These are phyloP conservation scores for Malbranchea cinnamomea DNA, from an alignment of 2,329 filamentous ascomycete genomes.

Conservation along the genomic window DNA sequence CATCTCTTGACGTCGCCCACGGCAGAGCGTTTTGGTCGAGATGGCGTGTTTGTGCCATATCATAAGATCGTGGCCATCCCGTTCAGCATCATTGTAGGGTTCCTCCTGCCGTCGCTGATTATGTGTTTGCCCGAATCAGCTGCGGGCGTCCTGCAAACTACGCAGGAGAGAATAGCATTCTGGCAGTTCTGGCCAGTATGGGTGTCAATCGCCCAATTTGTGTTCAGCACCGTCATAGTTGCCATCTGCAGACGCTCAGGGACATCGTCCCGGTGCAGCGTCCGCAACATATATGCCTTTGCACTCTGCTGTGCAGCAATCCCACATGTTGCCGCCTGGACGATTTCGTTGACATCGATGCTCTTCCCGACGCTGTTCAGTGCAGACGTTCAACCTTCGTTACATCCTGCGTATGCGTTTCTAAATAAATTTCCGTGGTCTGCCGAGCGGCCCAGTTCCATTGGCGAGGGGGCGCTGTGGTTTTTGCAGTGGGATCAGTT, in stretches of 20 bases:
- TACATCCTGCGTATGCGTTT: constrained; percentile 28
- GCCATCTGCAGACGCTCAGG: constrained; percentile 7
- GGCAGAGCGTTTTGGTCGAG: constrained; percentile 19
- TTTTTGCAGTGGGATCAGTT: constrained; percentile 38
- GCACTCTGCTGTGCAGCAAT: constrained; percentile 25
- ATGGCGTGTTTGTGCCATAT: constrained; percentile 20
- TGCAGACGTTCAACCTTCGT: constrained; percentile 16
- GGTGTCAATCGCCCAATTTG: constrained; percentile 23
- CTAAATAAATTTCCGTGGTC: constrained; percentile 21
- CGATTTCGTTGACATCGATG: constrained; percentile 26
- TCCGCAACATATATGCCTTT: constrained; percentile 28
- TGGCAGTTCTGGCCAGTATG: constrained; percentile 39
- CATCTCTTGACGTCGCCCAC: constrained; percentile 31
- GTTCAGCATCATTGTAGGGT: constrained; percentile 28
- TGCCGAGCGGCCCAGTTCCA: constrained; percentile 15
- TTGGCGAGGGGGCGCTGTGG: constrained; percentile 28
- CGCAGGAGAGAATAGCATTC: constrained; percentile 33
- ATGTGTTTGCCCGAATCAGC: constrained; percentile 30
- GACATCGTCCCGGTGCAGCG: constrained; percentile 14
- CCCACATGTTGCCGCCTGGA: constrained; percentile 27
- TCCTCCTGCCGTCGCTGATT: constrained; percentile 28
- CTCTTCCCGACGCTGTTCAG: constrained; percentile 22
- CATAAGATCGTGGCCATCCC: constrained; percentile 24
- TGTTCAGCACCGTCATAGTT: constrained; percentile 12
- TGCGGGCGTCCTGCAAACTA: constrained; percentile 24